These are phyloP conservation scores for Myxozyma udenii DNA, from an alignment of 805 yeast species.

Conservation along the genomic window DNA sequence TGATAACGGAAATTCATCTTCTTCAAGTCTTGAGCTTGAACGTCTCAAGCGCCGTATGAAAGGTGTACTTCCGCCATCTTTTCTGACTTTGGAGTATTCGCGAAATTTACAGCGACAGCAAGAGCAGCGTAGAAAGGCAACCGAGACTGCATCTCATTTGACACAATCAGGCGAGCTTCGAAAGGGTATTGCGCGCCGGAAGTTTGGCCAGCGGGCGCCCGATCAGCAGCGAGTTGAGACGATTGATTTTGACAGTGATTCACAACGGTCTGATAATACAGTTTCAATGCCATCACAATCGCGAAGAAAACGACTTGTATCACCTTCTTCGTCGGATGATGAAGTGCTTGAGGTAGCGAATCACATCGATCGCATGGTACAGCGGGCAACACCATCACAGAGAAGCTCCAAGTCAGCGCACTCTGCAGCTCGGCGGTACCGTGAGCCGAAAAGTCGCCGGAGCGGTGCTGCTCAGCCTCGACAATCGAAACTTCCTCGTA, in stretches of 20 bases:
- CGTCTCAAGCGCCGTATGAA: constrained; percentile 27
- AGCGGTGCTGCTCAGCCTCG: background rate
- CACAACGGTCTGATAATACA: background rate
- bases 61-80: constrained; percentile 35
- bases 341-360: constrained; percentile 13
- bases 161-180: constrained; percentile 3
- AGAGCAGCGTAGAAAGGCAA: background rate
- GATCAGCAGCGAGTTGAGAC: background rate
- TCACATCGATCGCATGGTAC: constrained; percentile 17
- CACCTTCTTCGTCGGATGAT: constrained; percentile 1
- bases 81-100: constrained; percentile 28
- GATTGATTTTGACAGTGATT: background rate
- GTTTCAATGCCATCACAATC: too few species aligned
- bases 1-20: constrained; percentile 3
- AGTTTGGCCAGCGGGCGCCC: constrained; percentile 6
- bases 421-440: background rate
- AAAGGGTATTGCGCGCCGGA: constrained; percentile 29
- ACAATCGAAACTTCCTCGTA: background rate
- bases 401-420: constrained; percentile 6
- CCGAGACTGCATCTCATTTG: background rate
- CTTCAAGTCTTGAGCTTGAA: constrained; percentile 24
- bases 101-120: background rate
- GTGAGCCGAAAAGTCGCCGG: background rate
- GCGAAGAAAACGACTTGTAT: background rate
- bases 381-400: constrained; percentile 5